Conservation (phyloP, 257 asterid species). For the Solanum appendiculatum region DNA sequence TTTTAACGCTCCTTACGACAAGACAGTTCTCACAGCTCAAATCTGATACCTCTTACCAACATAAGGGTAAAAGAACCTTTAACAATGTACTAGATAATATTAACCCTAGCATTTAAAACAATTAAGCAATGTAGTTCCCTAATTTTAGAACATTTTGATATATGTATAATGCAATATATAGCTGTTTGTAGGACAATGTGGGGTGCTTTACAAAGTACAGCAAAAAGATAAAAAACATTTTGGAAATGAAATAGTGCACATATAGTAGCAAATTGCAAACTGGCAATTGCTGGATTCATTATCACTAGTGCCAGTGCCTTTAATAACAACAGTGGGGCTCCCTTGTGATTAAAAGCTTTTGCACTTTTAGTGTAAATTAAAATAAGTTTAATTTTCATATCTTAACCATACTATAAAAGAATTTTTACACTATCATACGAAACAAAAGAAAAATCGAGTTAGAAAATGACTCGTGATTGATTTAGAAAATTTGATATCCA, state of each 20-base stretch:
- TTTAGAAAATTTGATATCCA: background rate
- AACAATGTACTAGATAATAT: background rate
- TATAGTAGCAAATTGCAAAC: conserved; percentile 19
- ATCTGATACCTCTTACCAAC: background rate
- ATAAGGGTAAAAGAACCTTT: background rate
- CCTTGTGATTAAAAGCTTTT: conserved; percentile 24
- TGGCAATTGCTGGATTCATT: conserved; percentile 87
- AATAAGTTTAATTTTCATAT: background rate
- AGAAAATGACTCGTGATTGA: background rate
- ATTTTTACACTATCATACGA: background rate
- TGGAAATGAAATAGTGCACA: conserved; percentile 3
- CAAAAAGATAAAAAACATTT: conserved; percentile 2
- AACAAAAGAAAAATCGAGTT: background rate
- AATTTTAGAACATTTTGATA: background rate
- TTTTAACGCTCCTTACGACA: background rate
- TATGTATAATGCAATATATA: background rate
- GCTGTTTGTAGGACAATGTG: conserved; percentile 22
- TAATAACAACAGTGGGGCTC: conserved; percentile 57
- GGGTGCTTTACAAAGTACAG: conserved; percentile 32
- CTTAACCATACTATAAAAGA: background rate
- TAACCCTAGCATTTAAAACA: background rate
- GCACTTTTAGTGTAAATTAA: conserved; percentile 23
- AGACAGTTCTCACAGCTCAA: rapidly evolving
- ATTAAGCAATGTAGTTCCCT: background rate
- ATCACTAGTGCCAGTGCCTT: conserved; percentile 27